phyloP scores from a whole-genome alignment of 2,329 filamentous ascomycete species.

The Cladosporium sp. region DNA sequence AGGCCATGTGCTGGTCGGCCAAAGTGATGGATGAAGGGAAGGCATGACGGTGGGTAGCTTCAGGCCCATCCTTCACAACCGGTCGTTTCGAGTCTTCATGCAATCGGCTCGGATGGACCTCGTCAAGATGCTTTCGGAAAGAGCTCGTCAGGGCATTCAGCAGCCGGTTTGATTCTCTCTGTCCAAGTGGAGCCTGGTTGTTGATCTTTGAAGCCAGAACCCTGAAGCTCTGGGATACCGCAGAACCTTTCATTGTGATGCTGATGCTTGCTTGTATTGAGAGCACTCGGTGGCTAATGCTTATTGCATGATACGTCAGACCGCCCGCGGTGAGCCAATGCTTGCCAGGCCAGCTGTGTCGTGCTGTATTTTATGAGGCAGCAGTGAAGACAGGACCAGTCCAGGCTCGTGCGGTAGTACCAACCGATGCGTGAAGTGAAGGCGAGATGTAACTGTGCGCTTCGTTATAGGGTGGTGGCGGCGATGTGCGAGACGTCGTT shows the following conservation, averaged over 20 bases:
- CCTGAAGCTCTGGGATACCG: constrained; percentile 49
- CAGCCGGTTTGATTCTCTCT: constrained; percentile 61
- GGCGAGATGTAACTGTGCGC: neutral
- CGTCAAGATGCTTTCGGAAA: constrained; percentile 65
- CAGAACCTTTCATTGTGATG: constrained; percentile 53
- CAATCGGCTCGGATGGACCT: constrained; percentile 52
- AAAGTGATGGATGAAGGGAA: constrained; percentile 41
- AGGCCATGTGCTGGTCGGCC: constrained; percentile 51
- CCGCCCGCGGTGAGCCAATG: neutral
- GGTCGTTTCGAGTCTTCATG: constrained; percentile 26
- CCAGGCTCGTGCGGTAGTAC: neutral
- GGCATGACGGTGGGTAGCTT: constrained; percentile 26
- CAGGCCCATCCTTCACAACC: constrained; percentile 22
- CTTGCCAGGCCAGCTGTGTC: neutral
- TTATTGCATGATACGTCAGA: neutral
- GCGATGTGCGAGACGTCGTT: neutral
- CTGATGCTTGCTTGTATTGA: constrained; percentile 24
- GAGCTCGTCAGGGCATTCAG: constrained; percentile 63
- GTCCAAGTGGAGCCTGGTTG: constrained; percentile 55
- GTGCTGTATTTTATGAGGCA: neutral
- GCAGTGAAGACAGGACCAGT: neutral
- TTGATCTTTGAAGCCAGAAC: constrained; percentile 58
- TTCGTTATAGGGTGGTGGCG: neutral
- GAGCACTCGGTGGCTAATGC: constrained; percentile 24
- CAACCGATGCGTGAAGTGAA: neutral